These are phyloP conservation scores for Suhomyces bolitotheri DNA, from an alignment of 1,139 yeast species.

Conservation along the genomic window DNA sequence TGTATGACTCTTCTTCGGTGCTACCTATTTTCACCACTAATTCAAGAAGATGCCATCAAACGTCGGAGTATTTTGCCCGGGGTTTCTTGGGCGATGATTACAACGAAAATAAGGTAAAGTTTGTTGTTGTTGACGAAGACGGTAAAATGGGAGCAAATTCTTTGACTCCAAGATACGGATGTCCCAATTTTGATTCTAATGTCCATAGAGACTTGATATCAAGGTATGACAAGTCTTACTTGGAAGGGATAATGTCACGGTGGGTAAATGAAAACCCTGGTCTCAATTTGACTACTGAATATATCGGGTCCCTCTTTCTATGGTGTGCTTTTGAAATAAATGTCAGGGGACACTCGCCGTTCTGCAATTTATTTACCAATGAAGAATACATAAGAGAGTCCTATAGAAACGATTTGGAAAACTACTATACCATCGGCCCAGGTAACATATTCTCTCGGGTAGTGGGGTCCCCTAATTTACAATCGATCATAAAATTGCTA, in stretches of 20 bases:
- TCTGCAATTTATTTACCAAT: conserved; percentile 51
- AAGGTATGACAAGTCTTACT: conserved; percentile 24
- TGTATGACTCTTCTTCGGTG: conserved; percentile 17
- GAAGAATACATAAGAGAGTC: conserved; percentile 48
- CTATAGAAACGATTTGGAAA: conserved; percentile 44
- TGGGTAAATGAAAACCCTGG: conserved; percentile 42
- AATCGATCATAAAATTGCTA: conserved; percentile 33
- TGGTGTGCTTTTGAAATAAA: conserved; percentile 58
- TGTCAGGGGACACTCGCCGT: conserved; percentile 46
- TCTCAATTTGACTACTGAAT: conserved; percentile 37
- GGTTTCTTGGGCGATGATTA: conserved; percentile 32
- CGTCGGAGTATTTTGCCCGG: conserved; percentile 20
- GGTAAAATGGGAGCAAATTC: conserved; percentile 21
- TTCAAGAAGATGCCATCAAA: conserved; percentile 19
- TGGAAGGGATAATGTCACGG: conserved; percentile 37
- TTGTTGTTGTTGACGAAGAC: conserved; percentile 15
- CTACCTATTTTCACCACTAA: conserved; percentile 21
- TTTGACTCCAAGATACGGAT: conserved; percentile 25
- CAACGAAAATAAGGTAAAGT: conserved; percentile 10
- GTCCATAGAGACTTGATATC: conserved; percentile 19
- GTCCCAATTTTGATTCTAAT: conserved; percentile 26
- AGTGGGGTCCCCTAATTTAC: conserved; percentile 34
- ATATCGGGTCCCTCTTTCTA: conserved; percentile 40
- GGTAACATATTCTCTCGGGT: conserved; percentile 25
- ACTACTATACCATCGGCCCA: conserved; percentile 31